Conservation (phyloP, 164 flowering plant genomes). For the Liriodendron chinense region DNA sequence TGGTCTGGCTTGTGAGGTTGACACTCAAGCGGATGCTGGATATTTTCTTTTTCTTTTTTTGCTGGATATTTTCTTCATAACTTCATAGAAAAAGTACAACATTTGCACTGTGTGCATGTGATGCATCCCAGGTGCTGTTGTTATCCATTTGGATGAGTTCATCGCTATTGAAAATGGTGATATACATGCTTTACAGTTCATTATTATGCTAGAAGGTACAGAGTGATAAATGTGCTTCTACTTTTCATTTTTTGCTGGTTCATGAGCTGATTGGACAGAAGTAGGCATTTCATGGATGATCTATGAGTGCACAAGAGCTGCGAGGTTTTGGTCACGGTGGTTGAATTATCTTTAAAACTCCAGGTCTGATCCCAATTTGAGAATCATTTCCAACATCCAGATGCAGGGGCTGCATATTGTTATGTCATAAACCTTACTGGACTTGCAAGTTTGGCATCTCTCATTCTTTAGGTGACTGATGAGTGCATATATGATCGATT, state of each 20-base stretch:
- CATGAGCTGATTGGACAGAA: background rate
- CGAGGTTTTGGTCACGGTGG: too few relatives aligned
- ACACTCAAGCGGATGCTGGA: background rate
- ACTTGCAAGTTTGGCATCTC: background rate
- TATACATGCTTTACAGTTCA: background rate
- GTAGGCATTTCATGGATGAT: background rate
- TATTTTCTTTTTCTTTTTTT: too few relatives aligned
- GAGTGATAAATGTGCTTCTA: background rate
- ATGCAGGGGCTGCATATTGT: too few relatives aligned
- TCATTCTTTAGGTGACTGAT: too few relatives aligned
- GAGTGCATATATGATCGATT: too few relatives aligned
- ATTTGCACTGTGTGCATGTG: background rate
- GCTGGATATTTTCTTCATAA: background rate
- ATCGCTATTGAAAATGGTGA: background rate
- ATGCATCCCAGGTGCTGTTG: background rate
- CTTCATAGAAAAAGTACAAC: background rate
- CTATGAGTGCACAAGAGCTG: background rate
- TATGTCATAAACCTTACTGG: too few relatives aligned
- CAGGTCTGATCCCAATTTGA: too few relatives aligned
- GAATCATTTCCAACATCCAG: too few relatives aligned
- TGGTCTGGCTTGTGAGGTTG: background rate
- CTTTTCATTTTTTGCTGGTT: background rate
- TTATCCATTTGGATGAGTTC: background rate
- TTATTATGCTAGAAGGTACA: background rate
- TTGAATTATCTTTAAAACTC: too few relatives aligned